Evolutionary conservation across 441 rosid genomes (phyloP), one percentile per base, ranked within the genome.

Genomic region (Pelargonium fulgidum): DNA sequence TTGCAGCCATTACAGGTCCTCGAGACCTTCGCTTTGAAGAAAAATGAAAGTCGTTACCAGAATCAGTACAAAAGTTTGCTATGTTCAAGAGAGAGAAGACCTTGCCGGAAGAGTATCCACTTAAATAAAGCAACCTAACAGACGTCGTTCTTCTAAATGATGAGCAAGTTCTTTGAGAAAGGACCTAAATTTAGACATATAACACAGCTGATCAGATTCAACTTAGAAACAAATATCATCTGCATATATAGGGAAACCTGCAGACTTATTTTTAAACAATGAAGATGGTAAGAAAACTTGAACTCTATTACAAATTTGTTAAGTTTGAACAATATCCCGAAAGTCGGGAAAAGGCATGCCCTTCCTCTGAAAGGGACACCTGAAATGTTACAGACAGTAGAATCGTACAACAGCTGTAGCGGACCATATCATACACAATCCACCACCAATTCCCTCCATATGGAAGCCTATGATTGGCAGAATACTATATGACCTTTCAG

Each of bases 1-100:
- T 94, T 7, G 94, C 96, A n/a, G 96, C 91, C 97, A 90, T 87
- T 29, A 87, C 89, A 22, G 96, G 96, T 41, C 97, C 96, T 71
- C 96, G 85, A 61, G 99, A 83, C 84, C 99, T 83, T 75, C 92
- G 72, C 76, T 90, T 90, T 9, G 97, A 93, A 20, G 82, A 79
- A 80, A 78, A 78, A 76, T 39, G 72, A 73, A 81, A 78, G 67
- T 86, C 86, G 13, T 74, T 79, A 54, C 73, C 58, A 0, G 88
- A 76, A 68, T 63, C 74, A 58, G 80, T 78, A 72, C 88, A 86
- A 77, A 73, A 80, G 45, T 66, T 72, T 4, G 79, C 78, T 66
- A 76, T 63, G 45, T 82, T 79, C 67, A 86, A 48, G 68, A 89
- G 81, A 2, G 89, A 81, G 58, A 87, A 83, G 11, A 80, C 67